Evolutionary conservation across 2,329 filamentous ascomycete species (phyloP), one percentile per base, ranked within the genome.

Genomic region (Neocucurbitaria cava): DNA sequence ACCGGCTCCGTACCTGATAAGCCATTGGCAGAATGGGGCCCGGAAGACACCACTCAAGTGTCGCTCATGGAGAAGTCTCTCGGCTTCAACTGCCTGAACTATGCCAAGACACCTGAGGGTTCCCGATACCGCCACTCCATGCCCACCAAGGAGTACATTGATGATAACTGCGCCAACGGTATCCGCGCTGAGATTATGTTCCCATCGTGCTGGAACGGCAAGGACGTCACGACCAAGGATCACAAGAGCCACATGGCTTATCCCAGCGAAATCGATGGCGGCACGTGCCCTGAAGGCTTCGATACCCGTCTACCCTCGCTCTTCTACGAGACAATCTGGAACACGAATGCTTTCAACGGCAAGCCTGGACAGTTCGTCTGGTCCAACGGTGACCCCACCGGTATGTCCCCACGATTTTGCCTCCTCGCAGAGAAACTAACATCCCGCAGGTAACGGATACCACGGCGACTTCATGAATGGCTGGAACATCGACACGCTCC

Each of bases 41-140:
- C 49, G 3, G 78, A 86, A 5, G 85, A 88, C 55, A 83, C 85
- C 67, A 89, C 88, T 10, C 92, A 96, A 79, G 75, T 77, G 15
- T 85, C 87, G 47, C 84, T 97, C 33, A 79, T 79, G 46, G 89
- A 96, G 80, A 92, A 93, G 58, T 91, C 93, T 9, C 67, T 97
- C 24, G 94, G 95, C 3, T 96, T 96, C 85, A 98, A 98, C 82
- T 98, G 95, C 77, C 79, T 99, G 56, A 88, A 98, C 84, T 97
- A 97, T 72, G 80, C 76, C 21, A 66, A 66, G 17, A 52, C 76
- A 0, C 80, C 89, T 2, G 92, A 96, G 75, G 83, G 84, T 1
- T 89, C 92, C 13, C 83, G 96, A 31, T 89, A 87, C 75, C 91
- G 93, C 62, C 93, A 96, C 76, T 87, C 85, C 72, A 69, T 97